These are phyloP conservation scores for Penicillium palitans DNA, from an alignment of 2,329 filamentous ascomycete genomes.

Conservation along the genomic window DNA sequence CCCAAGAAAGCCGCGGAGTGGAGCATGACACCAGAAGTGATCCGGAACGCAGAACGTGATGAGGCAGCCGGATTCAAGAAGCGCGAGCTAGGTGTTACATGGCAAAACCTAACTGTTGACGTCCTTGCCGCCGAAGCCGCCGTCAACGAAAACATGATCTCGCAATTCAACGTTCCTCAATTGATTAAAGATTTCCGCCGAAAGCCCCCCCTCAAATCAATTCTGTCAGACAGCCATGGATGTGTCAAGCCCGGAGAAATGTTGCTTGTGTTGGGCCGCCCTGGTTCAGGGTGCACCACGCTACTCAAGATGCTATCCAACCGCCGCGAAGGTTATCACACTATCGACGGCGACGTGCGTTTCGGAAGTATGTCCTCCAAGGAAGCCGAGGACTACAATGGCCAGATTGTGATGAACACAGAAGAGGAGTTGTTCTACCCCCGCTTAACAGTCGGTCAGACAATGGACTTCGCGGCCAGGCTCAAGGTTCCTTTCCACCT, in stretches of 20 bases:
- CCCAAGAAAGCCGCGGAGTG: slow-evolving; percentile 43
- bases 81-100: slow-evolving; percentile 12
- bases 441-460: slow-evolving; percentile 51
- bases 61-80: slow-evolving; percentile 11
- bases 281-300: slow-evolving; percentile 69
- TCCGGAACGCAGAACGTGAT: slow-evolving; percentile 31
- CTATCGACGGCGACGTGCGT: slow-evolving; percentile 58
- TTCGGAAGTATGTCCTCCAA: slow-evolving; percentile 51
- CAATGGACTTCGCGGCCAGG: slow-evolving; percentile 60
- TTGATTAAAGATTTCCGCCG: slow-evolving; percentile 10
- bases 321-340: slow-evolving; percentile 58
- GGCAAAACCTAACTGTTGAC: slow-evolving; percentile 9
- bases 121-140: slow-evolving; percentile 13
- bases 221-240: slow-evolving; percentile 63
- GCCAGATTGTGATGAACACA: slow-evolving; percentile 59
- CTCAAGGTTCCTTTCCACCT: slow-evolving; percentile 69
- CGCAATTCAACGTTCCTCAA: slow-evolving; percentile 13
- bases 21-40: slow-evolving; percentile 51
- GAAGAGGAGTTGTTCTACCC: slow-evolving; percentile 56
- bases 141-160: slow-evolving; percentile 17
- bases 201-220: slow-evolving; percentile 43
- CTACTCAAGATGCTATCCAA: slow-evolving; percentile 69
- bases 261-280: slow-evolving; percentile 67
- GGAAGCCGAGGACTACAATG: slow-evolving; percentile 50
- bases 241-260: slow-evolving; percentile 73